Base-by-base conservation (phyloP, 441 rosid genomes). In the Pelargonium cotyledonis region DNA sequence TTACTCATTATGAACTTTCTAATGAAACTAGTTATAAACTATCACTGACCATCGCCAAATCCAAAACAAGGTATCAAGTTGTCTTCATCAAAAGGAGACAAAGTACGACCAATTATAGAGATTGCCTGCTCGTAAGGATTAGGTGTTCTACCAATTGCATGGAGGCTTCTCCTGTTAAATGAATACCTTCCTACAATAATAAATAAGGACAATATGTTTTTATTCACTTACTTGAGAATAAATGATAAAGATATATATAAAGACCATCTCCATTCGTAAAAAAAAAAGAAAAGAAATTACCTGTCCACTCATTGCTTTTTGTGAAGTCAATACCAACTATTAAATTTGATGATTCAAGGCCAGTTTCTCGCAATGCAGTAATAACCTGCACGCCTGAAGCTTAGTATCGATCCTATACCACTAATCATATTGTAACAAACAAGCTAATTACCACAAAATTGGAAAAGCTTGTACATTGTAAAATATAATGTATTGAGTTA, bases 141-240 rank as follows among this genome's bases (percentile, higher is more conserved):
- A n/a, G 75, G 62, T 23, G 0, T 11, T 67, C 49, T 1, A 71
- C 78, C 26, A 71, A 55, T 35, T 67, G 74, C 79, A 18, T 75
- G 78, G 47, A 75, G 65, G 72, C 75, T 66, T 51, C 58, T 66
- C 47, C 70, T 65, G 21, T 67, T 26, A 75, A 70, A 65, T 87
- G 76, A 75, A 26, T 74, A 75, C 57, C 68, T 47, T 26, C 98
- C 97, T 94, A 76, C 64, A 80, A 70, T 60, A n/a, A 72, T 12
- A 15, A 58, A 71, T 21, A 21, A 76, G 41, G 14, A 29, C 46
- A 2, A 65, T 29, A 68, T 55, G 70, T 68, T 57, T 8, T 49
- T 2, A 12, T 65, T 21, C 26, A 62, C 19, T 16, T 9, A 35
- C 3, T 1, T 5, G 40, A 35, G 40, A 35, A 35, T 35, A 35